These are phyloP conservation scores for Rubus idaeus DNA, from an alignment of 306 rosid species.

Conservation along the genomic window DNA sequence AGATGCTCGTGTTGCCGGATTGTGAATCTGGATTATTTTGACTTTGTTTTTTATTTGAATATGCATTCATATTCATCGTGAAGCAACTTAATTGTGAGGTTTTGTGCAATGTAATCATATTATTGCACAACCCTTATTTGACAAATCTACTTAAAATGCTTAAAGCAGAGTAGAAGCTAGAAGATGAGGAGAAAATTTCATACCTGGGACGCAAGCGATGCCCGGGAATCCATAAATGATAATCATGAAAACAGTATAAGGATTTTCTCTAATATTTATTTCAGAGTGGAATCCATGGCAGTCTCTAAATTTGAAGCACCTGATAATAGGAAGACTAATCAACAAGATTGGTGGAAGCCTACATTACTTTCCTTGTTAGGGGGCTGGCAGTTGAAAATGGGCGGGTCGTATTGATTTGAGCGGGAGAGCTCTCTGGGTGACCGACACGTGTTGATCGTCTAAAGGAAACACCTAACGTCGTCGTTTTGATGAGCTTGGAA, in stretches of 20 bases:
- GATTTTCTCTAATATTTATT: not conserved
- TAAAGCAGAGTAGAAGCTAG: not conserved
- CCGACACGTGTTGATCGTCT: not conserved
- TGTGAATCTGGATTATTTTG: too few species aligned
- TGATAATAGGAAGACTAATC: slow-evolving; percentile 4
- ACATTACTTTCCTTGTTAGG: not conserved
- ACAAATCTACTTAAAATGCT: not conserved
- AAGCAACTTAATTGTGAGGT: too few species aligned
- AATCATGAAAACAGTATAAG: not conserved
- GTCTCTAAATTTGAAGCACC: slow-evolving; percentile 7
- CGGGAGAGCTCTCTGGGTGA: not conserved
- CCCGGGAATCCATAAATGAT: slow-evolving; percentile 26
- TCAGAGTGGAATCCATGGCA: not conserved
- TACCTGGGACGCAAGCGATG: slow-evolving; percentile 21
- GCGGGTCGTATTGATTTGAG: slow-evolving; percentile 14
- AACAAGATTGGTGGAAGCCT: slow-evolving; percentile 21
- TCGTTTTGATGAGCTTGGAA: not conserved
- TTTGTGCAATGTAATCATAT: too few species aligned
- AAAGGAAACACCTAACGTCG: not conserved
- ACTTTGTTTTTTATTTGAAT: too few species aligned
- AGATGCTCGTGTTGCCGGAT: too few species aligned
- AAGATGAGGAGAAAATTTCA: not conserved
- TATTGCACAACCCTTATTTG: not conserved
- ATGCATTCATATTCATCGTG: too few species aligned
- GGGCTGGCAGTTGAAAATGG: not conserved